A percentile compares a stretch with the other conserved stretches of the same genome.
These are phyloP conservation scores for Sorghum bicolor DNA, from an alignment of 176 grass and related monocot genomes.

Conservation along the genomic window Sorghum_bicolor_NCBIv3 NC_012872.2:72696501-72697000, in stretches of 20 bases:
- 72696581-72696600: constrained; percentile 34
- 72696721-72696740: constrained; percentile 30
- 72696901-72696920: constrained; percentile 14
- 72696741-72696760: constrained; percentile 9
- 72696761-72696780: constrained; percentile 50
- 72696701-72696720: constrained; percentile 47
- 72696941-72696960: constrained; percentile 14
- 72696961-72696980: constrained; percentile 29
- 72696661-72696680: constrained; percentile 22
- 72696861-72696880: constrained; percentile 44
- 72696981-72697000: constrained; percentile 26
- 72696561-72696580: constrained; percentile 64
- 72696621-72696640: constrained; percentile 47
- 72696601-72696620: constrained; percentile 23
- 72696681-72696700: constrained; percentile 75
- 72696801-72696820: constrained; percentile 34
- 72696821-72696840: constrained; percentile 39
- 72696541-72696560: constrained; percentile 48
- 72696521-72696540: constrained; percentile 40
- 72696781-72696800: constrained; percentile 41
- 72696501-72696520: constrained; percentile 39
- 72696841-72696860: constrained; percentile 10
- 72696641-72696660: constrained; percentile 10
- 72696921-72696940: constrained; percentile 59
- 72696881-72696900: constrained; percentile 40